Conservation (phyloP, 768 basidiomycete species). For the Rhodocollybia butyracea region DNA sequence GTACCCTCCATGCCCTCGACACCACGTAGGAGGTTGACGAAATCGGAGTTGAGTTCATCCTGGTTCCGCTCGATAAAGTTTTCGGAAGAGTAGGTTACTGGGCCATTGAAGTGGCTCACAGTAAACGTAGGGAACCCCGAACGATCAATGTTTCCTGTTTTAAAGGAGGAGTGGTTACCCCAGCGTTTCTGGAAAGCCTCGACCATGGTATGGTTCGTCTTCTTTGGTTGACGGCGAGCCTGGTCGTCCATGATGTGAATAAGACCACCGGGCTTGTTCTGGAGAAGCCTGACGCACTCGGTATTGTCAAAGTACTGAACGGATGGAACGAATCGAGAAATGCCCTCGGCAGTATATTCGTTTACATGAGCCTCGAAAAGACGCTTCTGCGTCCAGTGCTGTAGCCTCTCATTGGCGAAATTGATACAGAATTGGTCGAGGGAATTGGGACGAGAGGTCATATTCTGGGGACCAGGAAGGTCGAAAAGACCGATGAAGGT, state of each 20-base stretch:
- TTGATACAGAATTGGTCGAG: constrained; percentile 97
- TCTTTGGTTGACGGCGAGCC: constrained; percentile 79
- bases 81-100: constrained; percentile 90
- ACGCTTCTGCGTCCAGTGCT: constrained; percentile 74
- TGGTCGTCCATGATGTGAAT: constrained; percentile 99
- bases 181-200: constrained; percentile 93
- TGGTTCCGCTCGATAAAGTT: constrained; percentile 86
- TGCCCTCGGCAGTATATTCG: constrained; percentile 83
- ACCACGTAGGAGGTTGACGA: constrained; percentile 85
- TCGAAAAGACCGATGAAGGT: constrained; percentile 94
- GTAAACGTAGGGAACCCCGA: constrained; percentile 86
- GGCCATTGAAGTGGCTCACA: constrained; percentile 86
- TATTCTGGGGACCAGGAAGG: constrained; percentile 90
- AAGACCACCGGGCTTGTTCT: constrained; percentile 85
- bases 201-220: constrained; percentile 92
- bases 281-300: constrained; percentile 83
- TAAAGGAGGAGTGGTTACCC: constrained; percentile 93
- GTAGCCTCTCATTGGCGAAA: constrained; percentile 91
- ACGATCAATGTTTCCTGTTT: constrained; percentile 70
- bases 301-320: constrained; percentile 87
- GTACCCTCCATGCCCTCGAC: constrained; percentile 58
- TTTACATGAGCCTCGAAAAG: constrained; percentile 79
- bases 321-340: constrained; percentile 64
- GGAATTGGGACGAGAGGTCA: constrained; percentile 83
- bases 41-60: constrained; percentile 89